phyloP scores from a whole-genome alignment of 352 stramenopile species.

The Pythium scleroteichum region DNA sequence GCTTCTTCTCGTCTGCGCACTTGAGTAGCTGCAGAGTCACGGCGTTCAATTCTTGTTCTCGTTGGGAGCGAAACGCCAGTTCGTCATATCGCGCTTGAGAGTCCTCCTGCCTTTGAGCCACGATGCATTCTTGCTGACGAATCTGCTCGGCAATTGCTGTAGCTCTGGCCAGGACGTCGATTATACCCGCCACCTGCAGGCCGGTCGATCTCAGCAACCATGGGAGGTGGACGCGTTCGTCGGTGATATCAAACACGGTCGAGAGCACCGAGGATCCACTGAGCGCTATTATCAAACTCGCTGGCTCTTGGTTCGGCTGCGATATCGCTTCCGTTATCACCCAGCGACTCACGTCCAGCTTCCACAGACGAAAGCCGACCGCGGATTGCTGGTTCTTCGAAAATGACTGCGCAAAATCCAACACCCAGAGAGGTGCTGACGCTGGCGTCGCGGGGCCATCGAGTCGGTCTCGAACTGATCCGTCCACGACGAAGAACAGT shows the following conservation, averaged over 20 bases:
- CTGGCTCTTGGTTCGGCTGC: background rate
- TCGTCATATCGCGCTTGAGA: background rate
- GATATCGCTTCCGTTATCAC: background rate
- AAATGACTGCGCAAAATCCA: background rate
- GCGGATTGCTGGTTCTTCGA: background rate
- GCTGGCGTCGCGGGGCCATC: background rate
- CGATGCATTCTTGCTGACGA: background rate
- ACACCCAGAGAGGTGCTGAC: constrained; percentile 10
- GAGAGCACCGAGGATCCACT: background rate
- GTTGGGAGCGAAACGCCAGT: background rate
- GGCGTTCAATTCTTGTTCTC: constrained; percentile 13
- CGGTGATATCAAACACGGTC: constrained; percentile 8
- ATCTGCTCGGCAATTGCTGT: background rate
- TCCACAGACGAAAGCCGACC: constrained; percentile 5
- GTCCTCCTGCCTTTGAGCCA: background rate
- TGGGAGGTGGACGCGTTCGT: constrained; percentile 19
- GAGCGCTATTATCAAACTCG: constrained; percentile 1
- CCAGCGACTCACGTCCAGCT: constrained; percentile 6
- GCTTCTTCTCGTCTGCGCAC: background rate
- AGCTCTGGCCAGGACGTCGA: background rate
- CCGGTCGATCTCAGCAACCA: background rate
- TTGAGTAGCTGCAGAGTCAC: constrained; percentile 5
- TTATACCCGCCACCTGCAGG: background rate
- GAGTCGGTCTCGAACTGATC: background rate
- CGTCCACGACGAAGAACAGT: constrained; percentile 7